These are phyloP conservation scores for Sicyos baderoa DNA, from an alignment of 306 rosid genomes.

Conservation along the genomic window DNA sequence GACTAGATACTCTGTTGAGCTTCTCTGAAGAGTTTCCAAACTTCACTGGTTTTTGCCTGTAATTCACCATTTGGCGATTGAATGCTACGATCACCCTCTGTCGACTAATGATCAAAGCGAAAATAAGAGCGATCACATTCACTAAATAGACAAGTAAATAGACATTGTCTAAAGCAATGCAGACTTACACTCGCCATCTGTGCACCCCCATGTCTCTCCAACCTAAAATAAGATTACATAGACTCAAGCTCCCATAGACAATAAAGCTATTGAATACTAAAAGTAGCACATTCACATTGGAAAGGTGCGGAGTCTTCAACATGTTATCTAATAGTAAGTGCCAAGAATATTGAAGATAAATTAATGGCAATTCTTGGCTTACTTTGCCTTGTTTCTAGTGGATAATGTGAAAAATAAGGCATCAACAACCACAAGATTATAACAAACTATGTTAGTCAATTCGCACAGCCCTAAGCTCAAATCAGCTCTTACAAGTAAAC, in stretches of 20 bases:
- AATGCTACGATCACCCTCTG: background rate
- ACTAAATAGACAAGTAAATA: constrained; percentile 7
- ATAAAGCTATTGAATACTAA: background rate
- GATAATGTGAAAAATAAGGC: too few species aligned
- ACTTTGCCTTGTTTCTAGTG: too few species aligned
- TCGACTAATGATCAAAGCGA: background rate
- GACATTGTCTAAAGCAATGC: constrained; percentile 14
- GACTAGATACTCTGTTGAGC: constrained; percentile 72
- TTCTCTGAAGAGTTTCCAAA: constrained; percentile 66
- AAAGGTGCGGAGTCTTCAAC: too few species aligned
- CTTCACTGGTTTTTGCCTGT: constrained; percentile 29
- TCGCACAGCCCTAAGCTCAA: background rate
- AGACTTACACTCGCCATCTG: constrained; percentile 39
- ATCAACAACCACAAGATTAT: too few species aligned
- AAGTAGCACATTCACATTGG: background rate
- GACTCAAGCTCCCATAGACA: constrained; percentile 7
- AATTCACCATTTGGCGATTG: constrained; percentile 36
- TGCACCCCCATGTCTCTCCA: constrained; percentile 31
- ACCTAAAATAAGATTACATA: constrained; percentile 32
- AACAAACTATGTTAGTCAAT: background rate
- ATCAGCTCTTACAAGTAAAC: background rate
- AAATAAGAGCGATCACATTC: constrained; percentile 1
- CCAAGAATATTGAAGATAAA: background rate
- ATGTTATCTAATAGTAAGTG: background rate
- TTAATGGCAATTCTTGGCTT: constrained; percentile 15